Evolutionary conservation across 495 filamentous ascomycete species (phyloP).

Genomic region (Opeltia flavorubescens): DNA sequence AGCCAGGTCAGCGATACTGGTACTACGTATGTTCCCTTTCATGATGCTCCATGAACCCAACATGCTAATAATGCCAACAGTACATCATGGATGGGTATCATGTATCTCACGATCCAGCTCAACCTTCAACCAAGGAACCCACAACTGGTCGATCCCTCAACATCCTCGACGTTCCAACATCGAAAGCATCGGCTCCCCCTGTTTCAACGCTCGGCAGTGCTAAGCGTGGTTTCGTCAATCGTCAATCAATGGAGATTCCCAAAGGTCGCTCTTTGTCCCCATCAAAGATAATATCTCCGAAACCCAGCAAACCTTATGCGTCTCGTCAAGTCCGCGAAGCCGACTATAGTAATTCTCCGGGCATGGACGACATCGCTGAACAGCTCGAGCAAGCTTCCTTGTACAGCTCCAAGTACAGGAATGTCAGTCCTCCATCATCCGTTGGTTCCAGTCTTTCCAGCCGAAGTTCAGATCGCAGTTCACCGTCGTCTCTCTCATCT

Average conservation of each 20-base stretch:
- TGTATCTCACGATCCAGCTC: constrained; percentile 90
- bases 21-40: constrained; percentile 57
- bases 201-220: constrained; percentile 1
- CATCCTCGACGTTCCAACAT: constrained; percentile 50
- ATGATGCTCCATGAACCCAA: neutral
- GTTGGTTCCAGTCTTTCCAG: constrained; percentile 60
- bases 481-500: constrained; percentile 55
- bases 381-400: constrained; percentile 61
- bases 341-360: constrained; percentile 52
- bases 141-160: constrained; percentile 92
- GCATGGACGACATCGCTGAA: constrained; percentile 55
- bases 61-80: constrained; percentile 18
- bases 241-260: constrained; percentile 46
- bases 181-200: constrained; percentile 16
- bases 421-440: constrained; percentile 57
- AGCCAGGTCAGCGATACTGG: constrained; percentile 88
- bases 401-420: constrained; percentile 41
- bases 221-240: constrained; percentile 15
- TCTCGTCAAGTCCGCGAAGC: constrained; percentile 71
- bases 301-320: constrained; percentile 73
- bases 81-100: constrained; percentile 99
- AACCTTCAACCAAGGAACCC: constrained; percentile 80
- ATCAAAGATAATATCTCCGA: constrained; percentile 80
- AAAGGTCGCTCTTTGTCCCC: constrained; percentile 78
- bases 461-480: constrained; percentile 58